Base-by-base conservation (phyloP, 2,329 filamentous ascomycete species). In the Albophoma yamanashiensis region DNA sequence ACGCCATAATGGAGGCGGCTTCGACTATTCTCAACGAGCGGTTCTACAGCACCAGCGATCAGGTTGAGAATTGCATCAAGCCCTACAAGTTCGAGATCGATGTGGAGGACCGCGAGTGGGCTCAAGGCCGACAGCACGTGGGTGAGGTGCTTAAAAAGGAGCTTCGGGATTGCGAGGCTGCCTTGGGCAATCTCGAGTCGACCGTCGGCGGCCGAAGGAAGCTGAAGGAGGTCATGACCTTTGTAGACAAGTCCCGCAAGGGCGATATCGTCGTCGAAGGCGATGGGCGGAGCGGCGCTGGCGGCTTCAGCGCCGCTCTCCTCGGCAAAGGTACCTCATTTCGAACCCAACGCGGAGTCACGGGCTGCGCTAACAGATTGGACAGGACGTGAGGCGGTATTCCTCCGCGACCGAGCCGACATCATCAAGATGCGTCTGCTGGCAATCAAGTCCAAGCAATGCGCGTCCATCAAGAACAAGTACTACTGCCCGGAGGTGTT, bases 51-150 rank as follows among this genome's bases (percentile, higher is more conserved):
- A 99, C 95, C 1, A 94, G 90, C 64, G 95, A 99, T 69, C 94
- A 97, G 75, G 90, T 99, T 1, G 94, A 99, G 74, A 97, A 97
- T 71, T 99, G 93, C 71, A 95, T 99, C 75, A 99, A 99, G 74
- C 94, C 95, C 0, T 99, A 93, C 79, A 99, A 99, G 72, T 97
- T 93, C 66, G 92, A 97, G 63, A 96, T 99, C 61, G 94, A 99
- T 67, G 87, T 99, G 53, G 91, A 96, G 69, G 89, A 92, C 45
- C 81, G 86, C 9, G 95, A 99, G 72, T 99, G 94, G 94, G 74
- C 80, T 4, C 85, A 89, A 62, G 92, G 92, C 0, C 82, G 93
- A 58, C 92, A 96, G 55, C 94, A 95, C 66, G 88, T 93, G 1
- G 82, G 85, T 45, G 82, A 79, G 11, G 86, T 94, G 1, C 77